phyloP scores from a whole-genome alignment of 768 basidiomycete species.

The Lentinula aciculospora region DNA sequence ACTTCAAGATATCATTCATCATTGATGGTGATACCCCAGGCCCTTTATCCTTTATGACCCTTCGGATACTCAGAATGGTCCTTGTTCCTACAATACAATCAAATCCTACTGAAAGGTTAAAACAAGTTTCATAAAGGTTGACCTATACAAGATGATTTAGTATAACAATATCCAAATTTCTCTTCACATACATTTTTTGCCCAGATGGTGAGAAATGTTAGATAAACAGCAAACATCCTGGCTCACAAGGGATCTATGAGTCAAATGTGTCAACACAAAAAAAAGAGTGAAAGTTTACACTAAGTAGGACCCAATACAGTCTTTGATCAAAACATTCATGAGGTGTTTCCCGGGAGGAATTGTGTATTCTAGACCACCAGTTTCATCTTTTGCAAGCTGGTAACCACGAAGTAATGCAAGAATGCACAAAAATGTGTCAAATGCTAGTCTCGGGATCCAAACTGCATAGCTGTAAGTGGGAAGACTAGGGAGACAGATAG shows the following conservation, averaged over 20 bases:
- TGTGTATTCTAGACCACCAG: slow-evolving; percentile 26
- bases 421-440: slow-evolving; percentile 46
- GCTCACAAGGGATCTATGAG: background rate
- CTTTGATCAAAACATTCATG: slow-evolving; percentile 45
- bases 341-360: slow-evolving; percentile 39
- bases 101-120: background rate
- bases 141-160: slow-evolving; percentile 7
- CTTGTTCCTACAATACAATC: background rate
- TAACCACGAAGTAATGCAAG: slow-evolving; percentile 47
- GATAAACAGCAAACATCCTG: background rate
- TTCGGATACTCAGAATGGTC: background rate
- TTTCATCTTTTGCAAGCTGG: slow-evolving; percentile 23
- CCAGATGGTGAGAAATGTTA: background rate
- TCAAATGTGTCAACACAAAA: too few species aligned
- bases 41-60: background rate
- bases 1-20: slow-evolving; percentile 8
- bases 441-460: slow-evolving; percentile 56
- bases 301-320: slow-evolving; percentile 52
- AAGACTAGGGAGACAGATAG: background rate
- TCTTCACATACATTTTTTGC: background rate
- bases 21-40: background rate
- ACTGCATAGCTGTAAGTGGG: slow-evolving; percentile 45
- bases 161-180: background rate
- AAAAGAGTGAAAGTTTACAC: slow-evolving; percentile 32
- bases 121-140: background rate